Base-by-base conservation (phyloP, 148 eudicot genomes). In the Dianthus caryophyllus region DNA sequence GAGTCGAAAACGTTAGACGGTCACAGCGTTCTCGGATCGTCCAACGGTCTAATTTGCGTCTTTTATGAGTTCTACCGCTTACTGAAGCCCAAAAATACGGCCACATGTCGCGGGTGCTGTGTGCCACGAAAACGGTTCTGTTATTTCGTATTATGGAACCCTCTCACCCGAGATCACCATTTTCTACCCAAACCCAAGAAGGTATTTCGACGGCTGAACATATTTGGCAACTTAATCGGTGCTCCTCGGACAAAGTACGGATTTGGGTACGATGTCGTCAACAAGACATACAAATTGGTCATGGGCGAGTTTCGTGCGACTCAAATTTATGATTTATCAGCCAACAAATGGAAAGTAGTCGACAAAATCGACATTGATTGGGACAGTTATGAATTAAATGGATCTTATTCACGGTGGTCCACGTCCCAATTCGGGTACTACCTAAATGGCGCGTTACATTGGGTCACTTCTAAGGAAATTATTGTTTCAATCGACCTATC, bases 101-200 rank as follows among this genome's bases (percentile, higher is more conserved):
- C 10, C 10, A 0, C 25, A 33, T 12, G 16, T 2, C 25, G 59
- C 5, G 16, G 5, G 10, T 14, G 36, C 3, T 14, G 6, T 25
- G 5, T 1, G 1, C 16, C 5, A 31, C 21, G 5, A 36, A 4
- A 30, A 6, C 6, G 0, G 43, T 17, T 0, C 7, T 17, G 39
- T 20, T 48, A 21, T 61, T 4, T 61, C 48, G 39, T 39, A 38
- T 61, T 61, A 38, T 39, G 65, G 65, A 61, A 61, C 14, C 59
- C 59, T 12, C 26, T 16, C 36, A 55, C 59, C 6, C 16, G 59
- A 55, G 59, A 55, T 10, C 27, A 61, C 47, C 65, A 61, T 61
- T 21, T 17, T 18, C 11, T 61, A 38, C 48, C 48, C 0, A 12
- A 0, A 4, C 65, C 65, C 8, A 6, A 9, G 39, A 9, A 15